phyloP scores from a whole-genome alignment of 495 filamentous ascomycete species.

The Xylaria venustula region DNA sequence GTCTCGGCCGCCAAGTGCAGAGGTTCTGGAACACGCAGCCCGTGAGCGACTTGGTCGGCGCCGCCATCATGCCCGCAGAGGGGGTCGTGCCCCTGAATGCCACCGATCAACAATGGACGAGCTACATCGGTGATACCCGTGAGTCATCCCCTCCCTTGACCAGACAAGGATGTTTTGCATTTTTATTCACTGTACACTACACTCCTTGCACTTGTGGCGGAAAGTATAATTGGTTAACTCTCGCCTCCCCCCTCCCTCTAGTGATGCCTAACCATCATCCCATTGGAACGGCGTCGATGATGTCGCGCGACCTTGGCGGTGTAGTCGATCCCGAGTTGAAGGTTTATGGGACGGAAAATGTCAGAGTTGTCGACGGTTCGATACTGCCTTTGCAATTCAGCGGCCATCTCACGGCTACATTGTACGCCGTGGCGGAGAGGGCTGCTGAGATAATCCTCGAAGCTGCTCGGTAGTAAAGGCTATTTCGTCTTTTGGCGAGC shows the following conservation, averaged over 20 bases:
- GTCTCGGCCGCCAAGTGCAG: conserved; percentile 22
- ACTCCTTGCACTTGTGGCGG: too few relatives aligned
- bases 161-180: too few relatives aligned
- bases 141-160: not conserved
- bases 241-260: not conserved
- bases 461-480: conserved; percentile 39
- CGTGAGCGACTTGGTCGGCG: conserved; percentile 13
- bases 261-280: conserved; percentile 31
- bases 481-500: conserved; percentile 26
- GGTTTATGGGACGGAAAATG: conserved; percentile 51
- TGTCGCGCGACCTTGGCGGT: conserved; percentile 36
- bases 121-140: conserved; percentile 19
- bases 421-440: conserved; percentile 56
- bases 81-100: conserved; percentile 24
- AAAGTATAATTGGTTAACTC: not conserved
- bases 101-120: conserved; percentile 29
- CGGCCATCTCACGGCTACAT: conserved; percentile 45
- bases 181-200: too few relatives aligned
- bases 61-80: conserved; percentile 11
- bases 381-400: conserved; percentile 48
- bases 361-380: conserved; percentile 54
- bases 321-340: conserved; percentile 52
- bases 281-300: conserved; percentile 40
- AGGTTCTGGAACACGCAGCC: conserved; percentile 29
- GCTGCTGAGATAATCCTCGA: conserved; percentile 50